Conservation (phyloP, 345 rosid species). For the Eucalyptus marginata region DNA sequence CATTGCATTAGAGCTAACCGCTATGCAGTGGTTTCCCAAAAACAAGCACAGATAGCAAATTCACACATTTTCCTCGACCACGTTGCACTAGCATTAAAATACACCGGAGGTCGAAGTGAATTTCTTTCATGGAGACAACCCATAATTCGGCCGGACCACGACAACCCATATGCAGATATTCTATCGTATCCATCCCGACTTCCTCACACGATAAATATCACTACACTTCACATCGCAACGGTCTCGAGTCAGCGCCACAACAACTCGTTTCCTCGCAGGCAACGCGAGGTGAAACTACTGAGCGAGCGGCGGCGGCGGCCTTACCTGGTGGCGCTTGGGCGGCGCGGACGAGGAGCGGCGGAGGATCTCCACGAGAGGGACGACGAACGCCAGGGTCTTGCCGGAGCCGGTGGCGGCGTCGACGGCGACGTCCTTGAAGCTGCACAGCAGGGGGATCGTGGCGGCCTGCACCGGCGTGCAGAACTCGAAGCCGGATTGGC, state of each 20-base stretch:
- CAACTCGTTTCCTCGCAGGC: not conserved
- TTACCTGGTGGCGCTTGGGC: constrained; percentile 70
- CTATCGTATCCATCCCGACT: not conserved
- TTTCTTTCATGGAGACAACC: not conserved
- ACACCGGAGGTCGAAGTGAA: not conserved
- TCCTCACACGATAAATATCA: not conserved
- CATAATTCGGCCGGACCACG: not conserved
- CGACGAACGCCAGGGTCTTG: constrained; percentile 78
- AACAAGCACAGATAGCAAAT: not conserved
- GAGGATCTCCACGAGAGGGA: constrained; percentile 72
- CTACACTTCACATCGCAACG: not conserved
- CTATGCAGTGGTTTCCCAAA: not conserved
- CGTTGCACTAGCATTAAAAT: not conserved
- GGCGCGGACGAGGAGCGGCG: constrained; percentile 50
- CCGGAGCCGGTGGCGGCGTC: constrained; percentile 98
- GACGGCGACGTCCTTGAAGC: constrained; percentile 83
- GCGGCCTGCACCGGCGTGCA: constrained; percentile 97
- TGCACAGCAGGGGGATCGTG: constrained; percentile 76
- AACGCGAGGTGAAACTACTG: not conserved
- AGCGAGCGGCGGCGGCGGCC: not conserved
- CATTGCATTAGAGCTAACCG: not conserved
- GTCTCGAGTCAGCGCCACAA: not conserved
- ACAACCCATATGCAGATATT: not conserved
- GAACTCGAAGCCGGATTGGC: constrained; percentile 43
- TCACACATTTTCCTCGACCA: not conserved